These are phyloP conservation scores for Cystobasidium onofrii DNA, from an alignment of 768 basidiomycete species.

Conservation along the genomic window DNA sequence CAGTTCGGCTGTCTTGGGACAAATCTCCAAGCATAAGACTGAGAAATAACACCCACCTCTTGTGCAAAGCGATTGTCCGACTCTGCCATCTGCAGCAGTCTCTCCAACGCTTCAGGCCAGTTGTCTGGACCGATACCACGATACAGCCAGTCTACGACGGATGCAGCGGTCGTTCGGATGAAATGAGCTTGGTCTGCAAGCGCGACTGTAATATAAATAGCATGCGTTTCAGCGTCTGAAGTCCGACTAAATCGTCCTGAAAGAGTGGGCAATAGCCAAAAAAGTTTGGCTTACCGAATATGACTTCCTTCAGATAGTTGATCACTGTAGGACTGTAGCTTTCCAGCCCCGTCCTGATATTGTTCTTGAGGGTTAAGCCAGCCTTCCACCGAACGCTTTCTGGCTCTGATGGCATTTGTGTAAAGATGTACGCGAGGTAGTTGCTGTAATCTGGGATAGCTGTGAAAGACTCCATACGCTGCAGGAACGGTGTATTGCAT, in stretches of 20 bases:
- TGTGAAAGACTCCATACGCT: slow-evolving; percentile 83
- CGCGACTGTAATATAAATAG: slow-evolving; percentile 10
- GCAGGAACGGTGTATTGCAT: not conserved
- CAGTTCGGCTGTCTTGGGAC: not conserved
- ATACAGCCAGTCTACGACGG: slow-evolving; percentile 52
- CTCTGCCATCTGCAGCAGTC: slow-evolving; percentile 72
- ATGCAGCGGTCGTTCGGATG: slow-evolving; percentile 26
- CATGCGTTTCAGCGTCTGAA: not conserved
- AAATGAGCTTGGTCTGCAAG: slow-evolving; percentile 28
- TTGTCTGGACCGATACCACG: slow-evolving; percentile 78
- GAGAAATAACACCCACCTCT: slow-evolving; percentile 57
- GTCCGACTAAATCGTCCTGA: not conserved
- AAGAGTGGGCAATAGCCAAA: not conserved
- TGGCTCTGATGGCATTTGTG: slow-evolving; percentile 67
- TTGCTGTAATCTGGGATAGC: slow-evolving; percentile 69
- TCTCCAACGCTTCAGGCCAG: slow-evolving; percentile 89
- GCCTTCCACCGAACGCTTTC: slow-evolving; percentile 91
- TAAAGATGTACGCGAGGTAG: slow-evolving; percentile 88
- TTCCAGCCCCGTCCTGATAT: slow-evolving; percentile 64
- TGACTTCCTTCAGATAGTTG: slow-evolving; percentile 66
- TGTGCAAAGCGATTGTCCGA: slow-evolving; percentile 65
- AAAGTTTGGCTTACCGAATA: slow-evolving; percentile 42
- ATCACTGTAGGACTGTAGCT: slow-evolving; percentile 57
- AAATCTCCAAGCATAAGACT: not conserved
- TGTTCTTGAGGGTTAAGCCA: slow-evolving; percentile 93